phyloP scores from a whole-genome alignment of 331 rosid genomes.

The Malus hybrid region DNA sequence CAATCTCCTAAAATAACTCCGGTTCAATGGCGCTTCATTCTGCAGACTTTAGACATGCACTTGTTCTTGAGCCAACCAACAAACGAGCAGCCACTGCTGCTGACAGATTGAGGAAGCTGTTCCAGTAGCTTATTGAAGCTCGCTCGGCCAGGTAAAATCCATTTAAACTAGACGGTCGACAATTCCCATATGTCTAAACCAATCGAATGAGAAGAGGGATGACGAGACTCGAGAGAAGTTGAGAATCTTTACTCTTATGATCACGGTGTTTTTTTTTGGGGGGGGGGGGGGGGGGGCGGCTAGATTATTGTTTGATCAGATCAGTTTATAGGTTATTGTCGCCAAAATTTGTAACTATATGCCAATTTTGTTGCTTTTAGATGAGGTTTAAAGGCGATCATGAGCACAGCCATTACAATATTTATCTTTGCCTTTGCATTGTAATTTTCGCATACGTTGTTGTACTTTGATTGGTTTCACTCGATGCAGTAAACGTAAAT shows the following conservation, averaged over 20 bases:
- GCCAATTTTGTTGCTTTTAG: slow-evolving; percentile 45
- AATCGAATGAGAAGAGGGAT: slow-evolving; percentile 1
- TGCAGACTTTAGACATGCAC: slow-evolving; percentile 81
- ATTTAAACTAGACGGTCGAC: background rate
- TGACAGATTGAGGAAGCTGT: slow-evolving; percentile 70
- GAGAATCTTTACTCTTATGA: background rate
- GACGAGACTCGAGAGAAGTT: slow-evolving; percentile 20
- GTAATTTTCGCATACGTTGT: background rate
- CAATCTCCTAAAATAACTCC: background rate
- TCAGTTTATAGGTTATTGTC: slow-evolving; percentile 1
- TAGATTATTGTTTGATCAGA: slow-evolving; percentile 1
- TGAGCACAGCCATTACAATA: background rate
- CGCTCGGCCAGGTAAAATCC: background rate
- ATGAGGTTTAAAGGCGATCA: slow-evolving; percentile 4
- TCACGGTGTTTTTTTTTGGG: slow-evolving; percentile 4
- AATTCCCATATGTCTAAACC: background rate
- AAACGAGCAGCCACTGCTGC: slow-evolving; percentile 79
- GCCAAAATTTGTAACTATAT: slow-evolving; percentile 1
- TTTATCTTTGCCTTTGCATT: background rate
- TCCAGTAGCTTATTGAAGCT: slow-evolving; percentile 33
- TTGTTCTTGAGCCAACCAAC: slow-evolving; percentile 95
- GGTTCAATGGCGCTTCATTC: slow-evolving; percentile 6
- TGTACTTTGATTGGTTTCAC: background rate
- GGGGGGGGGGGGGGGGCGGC: background rate
- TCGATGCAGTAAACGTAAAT: background rate